Percentiles rank a stretch among this genome's conserved stretches.
Evolutionary conservation across 208 protist genomes (phyloP).

Genomic region (Balamuthia mandrillaris): DNA sequence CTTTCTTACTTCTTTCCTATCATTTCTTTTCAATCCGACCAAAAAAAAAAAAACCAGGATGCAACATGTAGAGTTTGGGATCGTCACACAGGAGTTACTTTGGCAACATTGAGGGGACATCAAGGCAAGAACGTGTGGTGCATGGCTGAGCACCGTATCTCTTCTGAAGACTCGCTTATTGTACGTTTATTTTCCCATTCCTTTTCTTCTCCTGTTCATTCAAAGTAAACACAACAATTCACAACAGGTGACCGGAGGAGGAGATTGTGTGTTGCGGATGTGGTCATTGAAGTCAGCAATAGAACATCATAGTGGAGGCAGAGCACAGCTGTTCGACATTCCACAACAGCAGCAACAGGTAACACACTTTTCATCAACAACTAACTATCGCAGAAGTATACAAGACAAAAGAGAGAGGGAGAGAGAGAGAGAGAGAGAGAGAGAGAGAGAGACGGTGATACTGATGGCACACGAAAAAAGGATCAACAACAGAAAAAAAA

Average conservation of each 20-base stretch:
- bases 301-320: neutral
- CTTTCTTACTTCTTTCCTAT: neutral
- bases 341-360: no score
- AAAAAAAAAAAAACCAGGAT: no score
- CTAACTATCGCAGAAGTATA: no score
- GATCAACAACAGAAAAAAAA: no score
- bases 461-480: no score
- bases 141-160: neutral
- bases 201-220: neutral
- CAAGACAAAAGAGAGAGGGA: no score
- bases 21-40: neutral
- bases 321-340: no score
- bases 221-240: no score
- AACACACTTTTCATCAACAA: no score
- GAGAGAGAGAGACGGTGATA: no score
- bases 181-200: neutral
- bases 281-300: neutral
- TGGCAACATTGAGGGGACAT: neutral
- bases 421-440: no score
- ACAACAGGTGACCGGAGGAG: conserved; percentile 9
- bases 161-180: neutral
- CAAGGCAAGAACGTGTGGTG: conserved; percentile 6
- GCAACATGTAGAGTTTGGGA: conserved; percentile 23
- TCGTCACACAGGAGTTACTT: neutral
- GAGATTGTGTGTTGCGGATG: neutral